Percentiles rank a stretch among this genome's conserved stretches.
phyloP scores from a whole-genome alignment of 345 rosid genomes.

The Arabis alpina region DNA sequence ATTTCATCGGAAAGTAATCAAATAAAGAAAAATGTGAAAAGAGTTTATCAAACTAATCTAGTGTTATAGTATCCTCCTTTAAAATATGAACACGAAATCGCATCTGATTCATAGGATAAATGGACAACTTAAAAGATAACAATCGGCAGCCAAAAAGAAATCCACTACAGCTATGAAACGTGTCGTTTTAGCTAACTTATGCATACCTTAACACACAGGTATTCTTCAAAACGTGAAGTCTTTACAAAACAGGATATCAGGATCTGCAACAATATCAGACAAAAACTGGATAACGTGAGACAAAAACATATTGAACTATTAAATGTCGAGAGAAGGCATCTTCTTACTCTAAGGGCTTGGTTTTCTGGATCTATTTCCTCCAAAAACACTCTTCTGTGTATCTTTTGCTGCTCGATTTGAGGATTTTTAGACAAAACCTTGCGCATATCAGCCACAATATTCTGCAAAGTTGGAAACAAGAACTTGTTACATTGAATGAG shows the following conservation, averaged over 20 bases:
- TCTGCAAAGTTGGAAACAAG: conserved; percentile 48
- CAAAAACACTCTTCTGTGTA: conserved; percentile 92
- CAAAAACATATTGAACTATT: neutral
- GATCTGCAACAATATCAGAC: conserved; percentile 57
- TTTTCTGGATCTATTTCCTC: conserved; percentile 70
- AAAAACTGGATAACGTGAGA: conserved; percentile 17
- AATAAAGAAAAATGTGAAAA: conserved; percentile 9
- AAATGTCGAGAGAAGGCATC: neutral
- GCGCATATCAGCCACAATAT: conserved; percentile 90
- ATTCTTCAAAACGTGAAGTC: conserved; percentile 87
- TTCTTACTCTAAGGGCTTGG: conserved; percentile 79
- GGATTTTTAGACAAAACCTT: conserved; percentile 94
- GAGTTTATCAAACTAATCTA: conserved; percentile 13
- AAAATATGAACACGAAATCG: conserved; percentile 12
- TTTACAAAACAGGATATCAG: conserved; percentile 90
- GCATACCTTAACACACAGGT: conserved; percentile 80
- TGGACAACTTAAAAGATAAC: neutral
- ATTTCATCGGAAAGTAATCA: neutral
- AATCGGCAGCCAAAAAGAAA: conserved; percentile 4
- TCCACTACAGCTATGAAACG: neutral
- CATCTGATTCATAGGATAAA: neutral
- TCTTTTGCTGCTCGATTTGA: conserved; percentile 89
- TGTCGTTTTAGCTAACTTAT: conserved; percentile 1
- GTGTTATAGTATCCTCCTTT: conserved; percentile 8
- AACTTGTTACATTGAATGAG: conserved; percentile 10